Evolutionary conservation across 257 asterid genomes (phyloP), one percentile per base, ranked within the genome.

Genomic region (Salvia splendens): DNA sequence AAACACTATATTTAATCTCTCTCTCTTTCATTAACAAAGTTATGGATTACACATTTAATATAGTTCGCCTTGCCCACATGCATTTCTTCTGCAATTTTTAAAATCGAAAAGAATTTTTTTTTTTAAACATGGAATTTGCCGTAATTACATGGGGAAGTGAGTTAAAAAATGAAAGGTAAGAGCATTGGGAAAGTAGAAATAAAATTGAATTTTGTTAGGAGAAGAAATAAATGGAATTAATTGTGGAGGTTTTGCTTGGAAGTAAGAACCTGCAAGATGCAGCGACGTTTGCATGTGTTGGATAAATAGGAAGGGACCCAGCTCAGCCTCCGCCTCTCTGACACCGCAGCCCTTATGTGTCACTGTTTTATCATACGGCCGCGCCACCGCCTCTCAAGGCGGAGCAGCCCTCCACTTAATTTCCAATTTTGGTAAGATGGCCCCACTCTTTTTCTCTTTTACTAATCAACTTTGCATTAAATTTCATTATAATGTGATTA

Each of bases 141-240:
- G 67, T 53, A 36, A 60, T 2, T 12, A 55, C 68, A 57, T 62
- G 62, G 85, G 78, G 54, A 73, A 64, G 77, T 55, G 77, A 67
- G 16, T 51, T 24, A 48, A 59, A 40, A 70, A 82, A 80, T 61
- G 49, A 5, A 33, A 50, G 73, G 43, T 68, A 64, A 49, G 52
- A 32, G 43, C 64, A 59, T 69, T 65, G 45, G 46, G 57, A 61
- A 51, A 60, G 61, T 72, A 61, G 74, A 75, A 57, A 65, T 59
- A 72, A 65, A 67, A 72, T 64, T 79, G 28, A 79, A 65, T 72
- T 64, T 63, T 15, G 80, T 77, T 80, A 74, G 85, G 80, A 57
- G 59, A 53, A 59, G 40, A 66, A 74, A 48, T 77, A 70, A 79
- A 65, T 68, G 50, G 72, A 67, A 73, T 73, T 77, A 40, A 68